phyloP scores from a whole-genome alignment of 73 alveolate species.

The Paramecium pentaurelia region DNA sequence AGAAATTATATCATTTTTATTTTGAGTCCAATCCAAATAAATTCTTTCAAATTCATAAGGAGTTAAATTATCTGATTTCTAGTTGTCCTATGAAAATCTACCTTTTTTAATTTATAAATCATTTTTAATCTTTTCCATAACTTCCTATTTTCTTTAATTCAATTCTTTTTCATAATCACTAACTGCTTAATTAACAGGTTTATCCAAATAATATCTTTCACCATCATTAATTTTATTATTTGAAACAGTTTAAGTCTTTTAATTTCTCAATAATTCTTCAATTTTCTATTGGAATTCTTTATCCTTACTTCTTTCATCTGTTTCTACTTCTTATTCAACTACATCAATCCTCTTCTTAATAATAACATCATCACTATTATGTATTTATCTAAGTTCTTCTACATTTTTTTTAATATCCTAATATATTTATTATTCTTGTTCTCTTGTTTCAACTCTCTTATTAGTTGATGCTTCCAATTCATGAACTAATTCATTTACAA shows the following conservation, averaged over 20 bases:
- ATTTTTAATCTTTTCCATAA: background rate
- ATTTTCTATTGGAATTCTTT: background rate
- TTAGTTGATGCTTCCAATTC: background rate
- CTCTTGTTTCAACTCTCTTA: background rate
- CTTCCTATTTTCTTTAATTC: background rate
- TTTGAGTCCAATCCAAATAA: background rate
- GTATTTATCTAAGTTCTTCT: background rate
- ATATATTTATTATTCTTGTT: background rate
- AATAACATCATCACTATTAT: background rate
- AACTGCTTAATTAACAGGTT: constrained; percentile 13
- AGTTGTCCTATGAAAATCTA: background rate
- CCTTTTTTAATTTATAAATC: background rate
- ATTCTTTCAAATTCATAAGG: constrained; percentile 16
- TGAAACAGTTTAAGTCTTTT: background rate
- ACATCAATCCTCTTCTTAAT: background rate
- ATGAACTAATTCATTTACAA: background rate
- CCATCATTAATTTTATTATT: background rate
- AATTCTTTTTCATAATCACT: background rate
- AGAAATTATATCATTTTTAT: background rate
- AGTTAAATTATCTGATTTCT: background rate
- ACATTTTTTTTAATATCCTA: background rate
- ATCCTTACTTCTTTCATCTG: background rate
- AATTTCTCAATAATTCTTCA: background rate
- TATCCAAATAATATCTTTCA: background rate
- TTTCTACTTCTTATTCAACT: background rate